These are phyloP conservation scores for Trichosporon sp. DNA, from an alignment of 1,284 basidiomycete genomes.

Conservation along the genomic window DNA sequence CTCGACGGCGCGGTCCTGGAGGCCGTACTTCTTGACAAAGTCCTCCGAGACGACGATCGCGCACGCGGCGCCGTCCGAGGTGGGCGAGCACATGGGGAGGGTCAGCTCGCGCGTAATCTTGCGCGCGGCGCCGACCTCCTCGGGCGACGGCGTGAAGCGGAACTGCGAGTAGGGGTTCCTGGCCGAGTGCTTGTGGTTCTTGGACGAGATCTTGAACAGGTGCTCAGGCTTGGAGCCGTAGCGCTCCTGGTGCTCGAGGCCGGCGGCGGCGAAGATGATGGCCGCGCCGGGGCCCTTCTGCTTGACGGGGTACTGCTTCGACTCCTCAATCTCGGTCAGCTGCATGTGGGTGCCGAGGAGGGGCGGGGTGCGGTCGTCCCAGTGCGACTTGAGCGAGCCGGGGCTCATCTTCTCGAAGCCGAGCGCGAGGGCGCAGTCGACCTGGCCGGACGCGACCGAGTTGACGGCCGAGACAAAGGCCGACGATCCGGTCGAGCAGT, in stretches of 20 bases:
- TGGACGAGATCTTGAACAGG: constrained; percentile 31
- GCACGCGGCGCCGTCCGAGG: constrained; percentile 30
- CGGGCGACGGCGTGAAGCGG: constrained; percentile 28
- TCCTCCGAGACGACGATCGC: constrained; percentile 31
- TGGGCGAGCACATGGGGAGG: constrained; percentile 35
- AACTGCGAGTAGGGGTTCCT: constrained; percentile 37
- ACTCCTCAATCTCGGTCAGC: constrained; percentile 28
- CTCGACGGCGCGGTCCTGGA: constrained; percentile 35
- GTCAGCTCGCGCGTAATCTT: constrained; percentile 35
- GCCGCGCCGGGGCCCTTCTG: constrained; percentile 29
- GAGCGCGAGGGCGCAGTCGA: constrained; percentile 31
- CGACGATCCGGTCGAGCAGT: constrained; percentile 33
- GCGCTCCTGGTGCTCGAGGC: constrained; percentile 31
- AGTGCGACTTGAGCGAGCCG: constrained; percentile 29
- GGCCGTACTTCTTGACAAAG: constrained; percentile 28
- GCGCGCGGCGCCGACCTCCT: constrained; percentile 29
- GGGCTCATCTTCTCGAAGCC: constrained; percentile 35
- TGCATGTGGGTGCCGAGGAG: constrained; percentile 26
- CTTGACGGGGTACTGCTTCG: constrained; percentile 28
- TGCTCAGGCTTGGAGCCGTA: constrained; percentile 32
- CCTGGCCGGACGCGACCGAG: constrained; percentile 28
- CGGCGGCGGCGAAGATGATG: constrained; percentile 32
- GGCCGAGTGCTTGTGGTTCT: constrained; percentile 34
- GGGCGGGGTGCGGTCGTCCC: constrained; percentile 29
- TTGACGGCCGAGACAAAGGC: constrained; percentile 28